Base-by-base conservation (phyloP, 2,329 filamentous ascomycete species). In the Lachnellula suecica region DNA sequence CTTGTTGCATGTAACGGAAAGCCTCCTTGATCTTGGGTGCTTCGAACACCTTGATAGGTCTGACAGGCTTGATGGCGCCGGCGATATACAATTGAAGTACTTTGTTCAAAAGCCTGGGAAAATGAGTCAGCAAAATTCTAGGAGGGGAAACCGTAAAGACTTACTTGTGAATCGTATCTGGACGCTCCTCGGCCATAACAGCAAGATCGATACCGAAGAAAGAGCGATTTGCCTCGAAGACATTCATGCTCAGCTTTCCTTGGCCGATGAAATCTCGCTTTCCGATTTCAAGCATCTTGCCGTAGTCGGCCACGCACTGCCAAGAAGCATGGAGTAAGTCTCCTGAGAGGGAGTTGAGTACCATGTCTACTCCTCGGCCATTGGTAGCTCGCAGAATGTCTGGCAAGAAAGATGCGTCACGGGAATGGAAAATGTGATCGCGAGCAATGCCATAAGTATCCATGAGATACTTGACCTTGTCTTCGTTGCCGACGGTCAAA, bases 231-330 rank as follows among this genome's bases (percentile, higher is more conserved):
- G 54, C 56, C n/a, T 57, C 53, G 19, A 67, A 70, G 7, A 57
- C 46, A 11, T 44, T 49, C 66, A 66, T 68, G 47, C 29, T 52
- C n/a, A 69, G 55, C n/a, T 56, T 44, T 3, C 13, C 43, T 29
- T 65, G 51, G 1, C 57, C 53, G 20, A 54, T 40, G 4, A 56
- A 35, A 38, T 72, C 70, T 2, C 63, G 61, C 31, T 69, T 70
- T 1, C 70, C 69, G 5, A 73, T 62, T 41, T 74, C 71, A 0
- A 74, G 42, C 37, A 74, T 70, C 0, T 64, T 59, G 0, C 72
- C 72, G 42, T 67, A 68, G 0, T 48, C 44, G 2, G 70, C 66
- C 2, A 73, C 34, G 44, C 66, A 71, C 5, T 62, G 44, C 68
- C 66, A 71, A 2, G 66, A 54, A 7, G 60, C 51, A 9, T 59